Base-by-base conservation (phyloP, 768 basidiomycete species). In the Lyophyllum shimeji region DNA sequence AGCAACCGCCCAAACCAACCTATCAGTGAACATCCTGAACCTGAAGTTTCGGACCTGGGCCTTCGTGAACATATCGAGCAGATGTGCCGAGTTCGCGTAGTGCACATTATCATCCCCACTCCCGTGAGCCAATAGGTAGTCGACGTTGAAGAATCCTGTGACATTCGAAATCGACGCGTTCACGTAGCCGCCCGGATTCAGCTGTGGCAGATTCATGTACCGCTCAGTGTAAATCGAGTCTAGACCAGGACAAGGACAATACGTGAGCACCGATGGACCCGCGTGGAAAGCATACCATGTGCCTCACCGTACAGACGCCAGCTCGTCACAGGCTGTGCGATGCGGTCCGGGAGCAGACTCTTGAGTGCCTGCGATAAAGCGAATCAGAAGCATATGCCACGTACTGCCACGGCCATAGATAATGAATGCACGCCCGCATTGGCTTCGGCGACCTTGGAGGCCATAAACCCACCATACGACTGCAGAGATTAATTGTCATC, bases 51-150 rank as follows among this genome's bases (percentile, higher is more conserved):
- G 78, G 44, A 98, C 82, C 53, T 85, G 76, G 23, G 78, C 86
- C 63, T 77, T 74, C 0, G 95, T 98, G 62, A 99, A 82, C 86
- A 97, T 95, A 71, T 98, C 96, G 33, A 99, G 72, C 64, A 99
- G 66, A 62, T 90, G 90, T 12, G 94, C 94, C 52, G 90, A 86
- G 73, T 99, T 95, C 37, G 90, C 84, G 65, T 83, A 95, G 71
- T 99, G 97, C 44, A 99, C 95, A 65, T 98, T 98, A 68, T 98
- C 96, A 68, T 98, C 96, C 8, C 88, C 96, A 61, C 87, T 93
- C 27, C 97, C 97, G 64, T 98, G 95, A 9, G 90, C 91, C 51
- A 98, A 83, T 48, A 95, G 69, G 69, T 82, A 98, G 60, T 93
- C 83, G 27, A 87, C 79, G 55, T 89, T 76, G 60, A 82, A 74